A percentile compares a stretch with the other conserved stretches of the same genome.
phyloP scores from a whole-genome alignment of 805 yeast genomes.

The Starmerella potacharoeniae region DNA sequence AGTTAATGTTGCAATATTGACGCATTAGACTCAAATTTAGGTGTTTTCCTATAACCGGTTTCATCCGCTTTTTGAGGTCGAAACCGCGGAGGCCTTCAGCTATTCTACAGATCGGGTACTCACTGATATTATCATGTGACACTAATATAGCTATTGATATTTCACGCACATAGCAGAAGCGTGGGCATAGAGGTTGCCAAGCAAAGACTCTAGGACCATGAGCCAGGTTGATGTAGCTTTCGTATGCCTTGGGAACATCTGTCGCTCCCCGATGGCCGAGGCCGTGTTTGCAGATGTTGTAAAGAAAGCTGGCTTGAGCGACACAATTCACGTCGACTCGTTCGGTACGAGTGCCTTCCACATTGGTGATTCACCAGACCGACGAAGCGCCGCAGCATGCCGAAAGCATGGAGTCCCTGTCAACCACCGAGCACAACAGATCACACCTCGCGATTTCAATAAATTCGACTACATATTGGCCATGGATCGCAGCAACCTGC shows the following conservation, averaged over 20 bases:
- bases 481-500: slow-evolving; percentile 41
- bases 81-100: no score
- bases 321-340: slow-evolving; percentile 52
- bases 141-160: no score
- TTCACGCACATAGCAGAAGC: no score
- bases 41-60: no score
- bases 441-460: slow-evolving; percentile 56
- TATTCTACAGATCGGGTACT: no score
- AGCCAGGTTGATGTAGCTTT: slow-evolving; percentile 52
- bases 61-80: no score
- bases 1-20: no score
- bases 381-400: slow-evolving; percentile 60
- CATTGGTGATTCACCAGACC: slow-evolving; percentile 70
- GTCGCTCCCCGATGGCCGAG: slow-evolving; percentile 98
- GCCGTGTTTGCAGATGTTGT: slow-evolving; percentile 71
- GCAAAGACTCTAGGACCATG: background rate
- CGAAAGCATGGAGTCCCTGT: slow-evolving; percentile 61
- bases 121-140: no score
- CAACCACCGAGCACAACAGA: slow-evolving; percentile 62
- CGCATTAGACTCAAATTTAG: no score
- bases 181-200: no score
- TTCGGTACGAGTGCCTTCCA: slow-evolving; percentile 86
- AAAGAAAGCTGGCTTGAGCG: slow-evolving; percentile 35
- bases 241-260: slow-evolving; percentile 86
- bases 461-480: slow-evolving; percentile 48